Conservation (phyloP, 768 basidiomycete genomes). For the Dioszegia crocea region DNA sequence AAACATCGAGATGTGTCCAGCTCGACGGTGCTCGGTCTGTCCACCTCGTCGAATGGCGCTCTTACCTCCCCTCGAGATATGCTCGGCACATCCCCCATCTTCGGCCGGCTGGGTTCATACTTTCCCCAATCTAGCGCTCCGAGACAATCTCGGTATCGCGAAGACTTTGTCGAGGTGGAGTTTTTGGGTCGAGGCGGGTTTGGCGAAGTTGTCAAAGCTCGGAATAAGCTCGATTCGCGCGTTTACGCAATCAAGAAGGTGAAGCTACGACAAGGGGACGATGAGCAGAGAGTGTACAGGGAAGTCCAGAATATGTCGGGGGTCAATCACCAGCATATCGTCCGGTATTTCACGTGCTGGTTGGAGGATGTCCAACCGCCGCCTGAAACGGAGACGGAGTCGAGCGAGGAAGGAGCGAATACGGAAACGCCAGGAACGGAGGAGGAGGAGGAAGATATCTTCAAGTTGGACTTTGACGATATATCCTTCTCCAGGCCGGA, state of each 20-base stretch:
- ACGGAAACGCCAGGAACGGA: slow-evolving; percentile 3
- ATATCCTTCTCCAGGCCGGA: slow-evolving; percentile 51
- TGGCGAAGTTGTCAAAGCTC: slow-evolving; percentile 90
- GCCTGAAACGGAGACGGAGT: slow-evolving; percentile 9
- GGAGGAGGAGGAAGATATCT: slow-evolving; percentile 53
- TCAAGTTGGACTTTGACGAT: slow-evolving; percentile 63
- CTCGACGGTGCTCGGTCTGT: not conserved
- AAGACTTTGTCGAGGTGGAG: slow-evolving; percentile 91
- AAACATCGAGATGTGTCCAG: not conserved
- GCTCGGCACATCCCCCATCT: slow-evolving; percentile 15
- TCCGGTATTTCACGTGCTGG: slow-evolving; percentile 65
- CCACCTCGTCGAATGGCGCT: not conserved
- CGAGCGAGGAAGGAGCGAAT: not conserved
- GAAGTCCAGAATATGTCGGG: slow-evolving; percentile 86
- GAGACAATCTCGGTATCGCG: slow-evolving; percentile 75
- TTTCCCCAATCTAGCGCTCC: slow-evolving; percentile 37
- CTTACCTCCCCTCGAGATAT: slow-evolving; percentile 1
- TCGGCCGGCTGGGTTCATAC: slow-evolving; percentile 1
- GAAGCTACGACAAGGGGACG: slow-evolving; percentile 68
- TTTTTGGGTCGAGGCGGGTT: slow-evolving; percentile 80
- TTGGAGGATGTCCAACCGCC: slow-evolving; percentile 30
- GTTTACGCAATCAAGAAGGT: slow-evolving; percentile 63
- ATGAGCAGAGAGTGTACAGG: slow-evolving; percentile 79
- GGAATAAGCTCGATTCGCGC: slow-evolving; percentile 77
- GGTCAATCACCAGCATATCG: slow-evolving; percentile 82